These are phyloP conservation scores for Clonostachys solani DNA, from an alignment of 2,329 filamentous ascomycete genomes.

Conservation along the genomic window DNA sequence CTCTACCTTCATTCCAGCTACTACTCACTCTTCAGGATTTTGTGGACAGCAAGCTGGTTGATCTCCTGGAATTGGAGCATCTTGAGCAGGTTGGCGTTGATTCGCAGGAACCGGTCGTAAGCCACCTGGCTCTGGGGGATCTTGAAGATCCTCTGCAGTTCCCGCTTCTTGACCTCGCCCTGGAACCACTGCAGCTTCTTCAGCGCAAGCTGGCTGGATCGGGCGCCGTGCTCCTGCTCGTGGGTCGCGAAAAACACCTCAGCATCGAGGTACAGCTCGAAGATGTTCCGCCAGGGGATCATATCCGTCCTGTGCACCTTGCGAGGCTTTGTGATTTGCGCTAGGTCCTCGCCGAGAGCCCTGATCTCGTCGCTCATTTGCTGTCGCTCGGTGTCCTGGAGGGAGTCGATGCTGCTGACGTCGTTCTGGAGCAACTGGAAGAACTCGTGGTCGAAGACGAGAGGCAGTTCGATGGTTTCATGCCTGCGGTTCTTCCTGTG, in stretches of 20 bases:
- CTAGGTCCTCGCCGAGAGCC: conserved; percentile 60
- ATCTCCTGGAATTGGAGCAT: conserved; percentile 82
- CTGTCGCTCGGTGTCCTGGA: conserved; percentile 64
- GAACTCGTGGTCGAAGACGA: conserved; percentile 75
- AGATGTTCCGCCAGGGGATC: conserved; percentile 74
- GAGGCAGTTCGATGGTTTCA: conserved; percentile 62
- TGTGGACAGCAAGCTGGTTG: conserved; percentile 71
- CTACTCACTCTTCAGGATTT: conserved; percentile 76
- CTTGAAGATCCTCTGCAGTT: conserved; percentile 59
- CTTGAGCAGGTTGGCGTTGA: conserved; percentile 75
- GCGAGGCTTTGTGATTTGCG: conserved; percentile 59
- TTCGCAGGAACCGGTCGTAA: conserved; percentile 62
- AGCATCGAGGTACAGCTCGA: conserved; percentile 76
- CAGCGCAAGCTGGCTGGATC: conserved; percentile 61
- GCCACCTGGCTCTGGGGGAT: conserved; percentile 60
- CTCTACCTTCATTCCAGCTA: background rate
- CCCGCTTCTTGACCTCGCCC: conserved; percentile 56
- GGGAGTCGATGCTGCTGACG: conserved; percentile 61
- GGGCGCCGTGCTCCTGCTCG: conserved; percentile 65
- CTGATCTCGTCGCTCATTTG: conserved; percentile 60
- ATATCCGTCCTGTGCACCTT: conserved; percentile 62
- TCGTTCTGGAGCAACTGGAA: conserved; percentile 73
- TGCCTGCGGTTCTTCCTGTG: conserved; percentile 3
- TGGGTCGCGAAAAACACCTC: conserved; percentile 78
- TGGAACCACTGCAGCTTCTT: conserved; percentile 70